phyloP scores from a whole-genome alignment of 192 early-diverging fungal species.

The Backusella circina region DNA sequence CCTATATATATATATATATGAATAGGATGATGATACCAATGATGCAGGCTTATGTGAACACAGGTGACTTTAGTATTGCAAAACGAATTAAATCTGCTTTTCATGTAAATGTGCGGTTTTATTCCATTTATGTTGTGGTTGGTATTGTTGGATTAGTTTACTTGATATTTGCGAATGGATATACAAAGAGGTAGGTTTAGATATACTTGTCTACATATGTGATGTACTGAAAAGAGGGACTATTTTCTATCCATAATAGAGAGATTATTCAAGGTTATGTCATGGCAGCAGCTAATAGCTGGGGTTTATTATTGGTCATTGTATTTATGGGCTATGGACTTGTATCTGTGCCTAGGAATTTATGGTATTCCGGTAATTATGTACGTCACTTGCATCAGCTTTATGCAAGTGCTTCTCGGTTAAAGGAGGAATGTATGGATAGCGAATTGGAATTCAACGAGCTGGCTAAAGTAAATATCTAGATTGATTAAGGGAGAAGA shows the following conservation, averaged over 20 bases:
- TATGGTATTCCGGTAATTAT: slow-evolving; percentile 76
- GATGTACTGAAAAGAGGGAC: background rate
- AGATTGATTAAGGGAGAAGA: background rate
- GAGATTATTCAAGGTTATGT: slow-evolving; percentile 68
- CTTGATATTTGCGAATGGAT: slow-evolving; percentile 37
- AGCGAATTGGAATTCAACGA: slow-evolving; percentile 71
- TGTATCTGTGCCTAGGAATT: slow-evolving; percentile 80
- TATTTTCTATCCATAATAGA: slow-evolving; percentile 41
- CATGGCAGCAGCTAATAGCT: slow-evolving; percentile 94
- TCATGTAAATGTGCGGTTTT: slow-evolving; percentile 82
- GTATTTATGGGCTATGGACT: slow-evolving; percentile 92
- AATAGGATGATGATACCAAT: slow-evolving; percentile 73
- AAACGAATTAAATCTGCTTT: slow-evolving; percentile 69
- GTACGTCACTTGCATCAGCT: slow-evolving; percentile 58
- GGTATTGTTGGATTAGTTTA: slow-evolving; percentile 76
- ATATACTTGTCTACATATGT: background rate
- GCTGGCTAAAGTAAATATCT: slow-evolving; percentile 24
- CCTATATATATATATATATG: no score
- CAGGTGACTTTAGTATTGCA: slow-evolving; percentile 76
- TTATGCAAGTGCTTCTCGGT: slow-evolving; percentile 59
- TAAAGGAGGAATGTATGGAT: slow-evolving; percentile 82
- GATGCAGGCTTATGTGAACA: slow-evolving; percentile 80
- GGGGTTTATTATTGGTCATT: slow-evolving; percentile 85
- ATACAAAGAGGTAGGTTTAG: slow-evolving; percentile 26
- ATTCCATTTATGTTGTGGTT: slow-evolving; percentile 62